phyloP scores from a whole-genome alignment of 2,329 filamentous ascomycete species.

The Botryotinia narcissicola region DNA sequence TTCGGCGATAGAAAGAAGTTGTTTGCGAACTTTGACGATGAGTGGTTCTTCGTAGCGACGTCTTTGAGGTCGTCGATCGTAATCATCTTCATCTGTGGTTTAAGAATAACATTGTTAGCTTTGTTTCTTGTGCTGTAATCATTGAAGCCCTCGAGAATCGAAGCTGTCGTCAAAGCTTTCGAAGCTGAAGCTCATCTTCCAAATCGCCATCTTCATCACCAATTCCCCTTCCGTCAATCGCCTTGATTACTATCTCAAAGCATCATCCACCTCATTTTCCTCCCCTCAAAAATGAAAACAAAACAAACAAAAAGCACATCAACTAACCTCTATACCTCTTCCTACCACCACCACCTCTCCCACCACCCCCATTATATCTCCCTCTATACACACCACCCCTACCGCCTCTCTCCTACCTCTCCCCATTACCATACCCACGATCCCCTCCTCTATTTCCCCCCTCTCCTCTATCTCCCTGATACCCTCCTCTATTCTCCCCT shows the following conservation, averaged over 20 bases:
- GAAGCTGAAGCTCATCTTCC: background rate
- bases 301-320: background rate
- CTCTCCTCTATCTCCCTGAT: background rate
- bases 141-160: background rate
- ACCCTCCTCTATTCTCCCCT: background rate
- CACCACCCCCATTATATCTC: conserved; percentile 32
- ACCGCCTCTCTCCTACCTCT: background rate
- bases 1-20: conserved; percentile 78
- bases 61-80: conserved; percentile 70
- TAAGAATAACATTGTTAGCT: conserved; percentile 29
- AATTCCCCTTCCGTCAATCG: background rate
- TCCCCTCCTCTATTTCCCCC: background rate
- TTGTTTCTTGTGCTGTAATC: conserved; percentile 18
- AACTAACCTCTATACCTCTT: conserved; percentile 71
- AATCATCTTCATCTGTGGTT: conserved; percentile 68
- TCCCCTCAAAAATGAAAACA: background rate
- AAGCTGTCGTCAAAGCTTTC: background rate
- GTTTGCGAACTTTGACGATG: conserved; percentile 69
- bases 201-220: background rate
- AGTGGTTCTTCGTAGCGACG: conserved; percentile 72
- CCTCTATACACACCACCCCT: conserved; percentile 40
- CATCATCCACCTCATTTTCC: background rate
- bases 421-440: conserved; percentile 37
- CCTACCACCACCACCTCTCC: conserved; percentile 65
- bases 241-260: background rate